A percentile compares a stretch with the other conserved stretches of the same genome.
Conservation (phyloP, 2,329 filamentous ascomycete species). For the Knufia fluminis region DNA sequence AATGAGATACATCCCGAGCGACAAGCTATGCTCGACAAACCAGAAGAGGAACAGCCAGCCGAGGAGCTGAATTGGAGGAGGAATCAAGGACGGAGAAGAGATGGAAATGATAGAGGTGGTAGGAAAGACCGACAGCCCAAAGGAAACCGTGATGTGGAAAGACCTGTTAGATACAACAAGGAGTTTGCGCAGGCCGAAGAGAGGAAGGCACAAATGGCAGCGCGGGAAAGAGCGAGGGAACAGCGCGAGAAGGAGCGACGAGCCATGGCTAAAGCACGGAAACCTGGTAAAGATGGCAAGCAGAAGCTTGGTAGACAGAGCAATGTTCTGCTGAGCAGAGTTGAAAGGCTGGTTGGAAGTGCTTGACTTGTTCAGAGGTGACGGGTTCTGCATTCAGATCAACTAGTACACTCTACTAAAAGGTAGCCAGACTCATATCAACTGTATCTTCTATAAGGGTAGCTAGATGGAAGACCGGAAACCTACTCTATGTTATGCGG, state of each 20-base stretch:
- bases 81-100: constrained; percentile 4
- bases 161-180: constrained; percentile 48
- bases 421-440: too few relatives aligned
- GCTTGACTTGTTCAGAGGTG: constrained; percentile 12
- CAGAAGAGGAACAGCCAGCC: constrained; percentile 21
- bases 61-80: constrained; percentile 5
- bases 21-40: constrained; percentile 48
- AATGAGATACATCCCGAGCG: constrained; percentile 53
- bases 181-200: constrained; percentile 59
- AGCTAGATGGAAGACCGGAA: too few relatives aligned
- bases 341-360: constrained; percentile 58
- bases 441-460: too few relatives aligned
- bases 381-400: too few relatives aligned
- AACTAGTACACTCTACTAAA: too few relatives aligned
- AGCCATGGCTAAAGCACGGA: constrained; percentile 53
- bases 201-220: constrained; percentile 49
- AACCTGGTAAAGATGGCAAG: constrained; percentile 58
- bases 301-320: constrained; percentile 77
- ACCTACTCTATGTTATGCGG: too few relatives aligned
- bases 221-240: constrained; percentile 34
- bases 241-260: constrained; percentile 60
- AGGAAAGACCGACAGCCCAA: constrained; percentile 15
- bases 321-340: constrained; percentile 64
- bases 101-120: constrained; percentile 2
- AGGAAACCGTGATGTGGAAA: constrained; percentile 24